These are phyloP conservation scores for Gaultheria prostrata DNA, from an alignment of 148 eudicot genomes.

Conservation along the genomic window DNA sequence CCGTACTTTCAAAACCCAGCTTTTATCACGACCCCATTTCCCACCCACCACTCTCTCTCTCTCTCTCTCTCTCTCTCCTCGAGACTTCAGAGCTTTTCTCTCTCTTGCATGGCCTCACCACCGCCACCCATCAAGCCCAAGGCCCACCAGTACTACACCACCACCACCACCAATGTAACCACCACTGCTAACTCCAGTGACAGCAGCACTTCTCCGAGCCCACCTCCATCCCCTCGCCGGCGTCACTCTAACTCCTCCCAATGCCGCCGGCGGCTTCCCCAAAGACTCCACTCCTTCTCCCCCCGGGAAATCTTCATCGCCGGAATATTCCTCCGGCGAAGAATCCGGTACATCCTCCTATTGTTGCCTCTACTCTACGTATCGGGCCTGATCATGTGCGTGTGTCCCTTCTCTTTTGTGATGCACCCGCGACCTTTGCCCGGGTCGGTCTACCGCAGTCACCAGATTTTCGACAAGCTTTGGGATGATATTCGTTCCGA, in stretches of 20 bases:
- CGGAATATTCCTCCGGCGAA: conserved; percentile 31
- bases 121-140: conserved; percentile 18
- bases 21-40: background rate
- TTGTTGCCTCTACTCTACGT: conserved; percentile 43
- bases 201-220: conserved; percentile 8
- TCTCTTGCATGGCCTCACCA: background rate
- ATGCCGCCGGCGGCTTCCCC: conserved; percentile 11
- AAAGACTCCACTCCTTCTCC: background rate
- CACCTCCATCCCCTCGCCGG: background rate
- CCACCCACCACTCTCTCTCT: conserved; percentile 3
- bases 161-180: background rate
- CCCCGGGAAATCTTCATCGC: conserved; percentile 34
- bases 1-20: background rate
- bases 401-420: conserved; percentile 46
- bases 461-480: conserved; percentile 53
- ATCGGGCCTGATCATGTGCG: conserved; percentile 48
- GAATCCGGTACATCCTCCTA: conserved; percentile 41
- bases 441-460: conserved; percentile 61
- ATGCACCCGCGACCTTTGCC: conserved; percentile 48
- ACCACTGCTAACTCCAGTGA: conserved; percentile 19
- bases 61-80: background rate
- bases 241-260: background rate
- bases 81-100: background rate
- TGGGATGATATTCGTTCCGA: conserved; percentile 45
- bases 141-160: background rate